Evolutionary conservation across 176 grass and related monocot species (phyloP), one percentile per base, ranked within the genome.

Genomic region (Oryza longistaminata): DNA sequence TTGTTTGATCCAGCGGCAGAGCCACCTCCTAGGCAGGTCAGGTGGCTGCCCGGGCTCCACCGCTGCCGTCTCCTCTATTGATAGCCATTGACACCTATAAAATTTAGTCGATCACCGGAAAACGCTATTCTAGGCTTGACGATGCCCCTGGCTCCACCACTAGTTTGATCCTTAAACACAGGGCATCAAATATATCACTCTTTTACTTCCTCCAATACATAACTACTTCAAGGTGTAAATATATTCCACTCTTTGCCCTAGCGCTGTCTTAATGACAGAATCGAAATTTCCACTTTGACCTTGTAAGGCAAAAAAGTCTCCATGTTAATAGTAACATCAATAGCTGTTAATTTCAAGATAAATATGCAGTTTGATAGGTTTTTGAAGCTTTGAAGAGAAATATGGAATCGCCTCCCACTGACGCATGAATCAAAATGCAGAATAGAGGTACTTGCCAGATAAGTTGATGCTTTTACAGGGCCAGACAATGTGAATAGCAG

Each of bases 381-480:
- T 66, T 74, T 67, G 9, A 61, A 80, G 61, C 73, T 64, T 22
- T 53, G 55, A 74, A 66, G 64, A 11, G 19, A 35, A 68, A 85
- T 11, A 64, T 27, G 46, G 2, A 19, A 75, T 21, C 69, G 3
- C 49, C 37, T 11, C 50, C 9, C 26, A 49, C 49, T 25, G 48
- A 43, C 21, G 48, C 53, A 76, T 44, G n/a, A 85, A 78, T 68
- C 62, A 76, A 19, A 83, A 68, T 46, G 7, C 21, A 83, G 62
- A 67, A 12, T 46, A 48, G 33, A 55, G 85, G 24, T 82, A 73
- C 72, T 50, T 88, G 92, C 93, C 80, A 95, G 82, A 84, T 98
- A 98, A 73, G 85, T 98, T 22, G 79, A 93, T 64, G 93, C 93
- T 87, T 98, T 98, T 46, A 98, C 89, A 81, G 96, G 96, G 78